A percentile compares a stretch with the other conserved stretches of the same genome.
Evolutionary conservation across 768 basidiomycete species (phyloP).

Genomic region (Lactifluus pinguis): DNA sequence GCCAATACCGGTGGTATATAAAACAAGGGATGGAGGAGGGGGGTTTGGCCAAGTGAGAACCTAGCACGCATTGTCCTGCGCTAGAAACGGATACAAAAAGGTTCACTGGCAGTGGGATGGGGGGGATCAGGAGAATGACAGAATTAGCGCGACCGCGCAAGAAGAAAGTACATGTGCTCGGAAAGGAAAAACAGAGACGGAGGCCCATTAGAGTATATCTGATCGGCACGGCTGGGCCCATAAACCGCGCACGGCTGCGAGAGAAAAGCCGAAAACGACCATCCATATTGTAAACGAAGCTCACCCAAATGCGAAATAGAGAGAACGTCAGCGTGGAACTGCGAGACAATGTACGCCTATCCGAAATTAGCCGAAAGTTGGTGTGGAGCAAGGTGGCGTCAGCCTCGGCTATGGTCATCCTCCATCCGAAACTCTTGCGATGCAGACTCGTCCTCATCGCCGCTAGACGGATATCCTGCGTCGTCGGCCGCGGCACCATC

Average conservation of each 20-base stretch:
- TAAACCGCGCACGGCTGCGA: slow-evolving; percentile 10
- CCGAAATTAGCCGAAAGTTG: slow-evolving; percentile 3
- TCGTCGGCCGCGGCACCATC: slow-evolving; percentile 12
- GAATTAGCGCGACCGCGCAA: slow-evolving; percentile 16
- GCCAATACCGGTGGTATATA: not conserved
- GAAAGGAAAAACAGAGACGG: slow-evolving; percentile 4
- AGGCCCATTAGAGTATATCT: slow-evolving; percentile 20
- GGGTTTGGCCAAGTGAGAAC: not conserved
- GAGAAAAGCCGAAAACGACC: slow-evolving; percentile 12
- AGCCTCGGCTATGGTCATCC: slow-evolving; percentile 13
- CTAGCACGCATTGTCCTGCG: not conserved
- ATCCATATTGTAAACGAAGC: slow-evolving; percentile 20
- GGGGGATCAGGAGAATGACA: not conserved
- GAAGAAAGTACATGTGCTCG: slow-evolving; percentile 12
- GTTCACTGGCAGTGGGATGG: not conserved
- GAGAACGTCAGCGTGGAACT: slow-evolving; percentile 17
- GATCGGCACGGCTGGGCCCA: slow-evolving; percentile 18
- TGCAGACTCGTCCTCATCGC: slow-evolving; percentile 20
- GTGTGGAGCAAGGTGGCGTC: slow-evolving; percentile 5
- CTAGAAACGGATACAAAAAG: slow-evolving; percentile 6
- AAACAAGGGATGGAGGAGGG: not conserved
- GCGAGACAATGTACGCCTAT: slow-evolving; percentile 9
- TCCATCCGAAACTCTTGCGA: slow-evolving; percentile 21
- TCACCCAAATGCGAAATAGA: slow-evolving; percentile 24
- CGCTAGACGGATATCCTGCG: slow-evolving; percentile 14